Evolutionary conservation across 148 eudicot genomes (phyloP).

Genomic region (Selenicereus undatus): DNA sequence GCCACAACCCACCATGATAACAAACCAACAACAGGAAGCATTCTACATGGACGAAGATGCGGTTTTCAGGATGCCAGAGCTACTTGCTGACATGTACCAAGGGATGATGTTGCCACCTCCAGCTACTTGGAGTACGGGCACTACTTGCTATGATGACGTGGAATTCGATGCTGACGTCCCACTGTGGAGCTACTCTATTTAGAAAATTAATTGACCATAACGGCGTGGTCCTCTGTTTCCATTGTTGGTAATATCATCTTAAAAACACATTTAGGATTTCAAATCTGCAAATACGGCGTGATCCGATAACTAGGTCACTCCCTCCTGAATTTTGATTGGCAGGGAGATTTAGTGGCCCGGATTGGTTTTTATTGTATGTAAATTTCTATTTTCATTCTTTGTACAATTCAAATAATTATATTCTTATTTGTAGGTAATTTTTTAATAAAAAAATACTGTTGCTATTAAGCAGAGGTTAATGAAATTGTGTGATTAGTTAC

Average conservation of each 20-base stretch:
- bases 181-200: constrained; percentile 34
- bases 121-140: neutral
- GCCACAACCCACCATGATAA: no score
- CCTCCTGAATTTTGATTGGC: neutral
- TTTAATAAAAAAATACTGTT: no score
- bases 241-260: no score
- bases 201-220: neutral
- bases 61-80: constrained; percentile 44
- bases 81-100: constrained; percentile 60
- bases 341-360: neutral
- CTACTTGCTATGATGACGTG: neutral
- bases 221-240: no score
- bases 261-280: neutral
- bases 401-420: neutral
- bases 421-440: neutral
- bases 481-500: no score
- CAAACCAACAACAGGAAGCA: neutral
- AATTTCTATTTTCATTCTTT: neutral
- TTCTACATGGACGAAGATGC: constrained; percentile 48
- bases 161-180: constrained; percentile 22
- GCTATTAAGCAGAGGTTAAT: no score
- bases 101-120: constrained; percentile 45
- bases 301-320: neutral
- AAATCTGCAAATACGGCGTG: neutral
- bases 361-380: neutral